A percentile compares a stretch with the other conserved stretches of the same genome.
Evolutionary conservation across 2,329 filamentous ascomycete species (phyloP).

Genomic region (Trichoderma breve): DNA sequence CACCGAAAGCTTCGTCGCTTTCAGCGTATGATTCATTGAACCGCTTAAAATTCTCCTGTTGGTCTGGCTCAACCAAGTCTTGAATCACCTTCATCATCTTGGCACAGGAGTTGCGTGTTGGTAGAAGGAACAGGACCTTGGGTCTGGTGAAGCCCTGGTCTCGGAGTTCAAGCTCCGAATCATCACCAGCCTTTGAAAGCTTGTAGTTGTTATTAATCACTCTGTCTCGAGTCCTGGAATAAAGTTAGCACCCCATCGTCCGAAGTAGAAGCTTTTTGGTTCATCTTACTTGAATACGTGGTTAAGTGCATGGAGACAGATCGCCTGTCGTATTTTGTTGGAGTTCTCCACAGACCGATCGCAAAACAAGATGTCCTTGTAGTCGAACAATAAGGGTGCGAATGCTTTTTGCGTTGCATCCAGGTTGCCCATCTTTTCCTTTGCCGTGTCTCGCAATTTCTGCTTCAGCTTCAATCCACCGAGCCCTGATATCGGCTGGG

Average conservation of each 20-base stretch:
- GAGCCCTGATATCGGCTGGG: slow-evolving; percentile 38
- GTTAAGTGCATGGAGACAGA: slow-evolving; percentile 82
- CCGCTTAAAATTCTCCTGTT: slow-evolving; percentile 91
- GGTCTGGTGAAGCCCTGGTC: slow-evolving; percentile 96
- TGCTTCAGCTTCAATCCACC: slow-evolving; percentile 65
- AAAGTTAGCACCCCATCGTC: slow-evolving; percentile 18
- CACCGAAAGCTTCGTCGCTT: slow-evolving; percentile 61
- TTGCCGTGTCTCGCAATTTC: slow-evolving; percentile 58
- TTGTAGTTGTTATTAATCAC: slow-evolving; percentile 91
- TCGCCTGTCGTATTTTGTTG: slow-evolving; percentile 64
- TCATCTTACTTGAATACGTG: slow-evolving; percentile 77
- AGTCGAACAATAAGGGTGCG: slow-evolving; percentile 73
- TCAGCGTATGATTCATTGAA: slow-evolving; percentile 82
- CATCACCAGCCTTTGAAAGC: slow-evolving; percentile 63
- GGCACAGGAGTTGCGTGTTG: slow-evolving; percentile 83
- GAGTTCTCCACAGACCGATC: slow-evolving; percentile 69
- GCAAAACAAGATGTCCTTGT: slow-evolving; percentile 77
- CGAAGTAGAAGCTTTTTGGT: neutral
- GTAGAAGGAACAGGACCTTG: slow-evolving; percentile 86
- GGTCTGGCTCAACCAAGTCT: slow-evolving; percentile 74
- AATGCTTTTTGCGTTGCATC: slow-evolving; percentile 62
- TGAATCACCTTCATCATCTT: slow-evolving; percentile 75
- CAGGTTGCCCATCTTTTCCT: slow-evolving; percentile 56
- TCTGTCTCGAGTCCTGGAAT: slow-evolving; percentile 70
- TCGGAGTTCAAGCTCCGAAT: slow-evolving; percentile 68